Percentiles rank a stretch among this genome's conserved stretches.
phyloP scores from a whole-genome alignment of 73 alveolate species.

The Symbiodinium natans region DNA sequence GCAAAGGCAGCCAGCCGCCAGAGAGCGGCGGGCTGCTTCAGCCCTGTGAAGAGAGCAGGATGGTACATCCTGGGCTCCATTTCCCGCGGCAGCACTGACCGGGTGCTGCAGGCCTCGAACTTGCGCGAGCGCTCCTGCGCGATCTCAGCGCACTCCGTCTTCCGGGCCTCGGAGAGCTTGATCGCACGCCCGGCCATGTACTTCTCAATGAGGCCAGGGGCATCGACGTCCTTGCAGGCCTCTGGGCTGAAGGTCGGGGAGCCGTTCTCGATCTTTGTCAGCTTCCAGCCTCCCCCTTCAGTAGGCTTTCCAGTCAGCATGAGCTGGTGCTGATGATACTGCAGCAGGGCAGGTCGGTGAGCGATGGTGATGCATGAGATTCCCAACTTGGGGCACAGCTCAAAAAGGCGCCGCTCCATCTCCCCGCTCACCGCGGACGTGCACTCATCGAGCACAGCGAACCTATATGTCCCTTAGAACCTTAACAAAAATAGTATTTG shows the following conservation, averaged over 20 bases:
- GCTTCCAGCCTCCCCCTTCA: conserved; percentile 13
- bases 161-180: not conserved
- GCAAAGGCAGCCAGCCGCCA: not conserved
- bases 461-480: not conserved
- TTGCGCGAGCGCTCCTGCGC: conserved; percentile 9
- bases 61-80: not conserved
- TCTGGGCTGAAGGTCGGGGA: not conserved
- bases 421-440: conserved; percentile 90
- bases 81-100: not conserved
- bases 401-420: conserved; percentile 85
- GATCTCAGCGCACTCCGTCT: not conserved
- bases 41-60: not conserved
- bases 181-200: conserved; percentile 16
- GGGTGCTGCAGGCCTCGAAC: conserved; percentile 7
- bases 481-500: no score
- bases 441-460: conserved; percentile 94
- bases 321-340: conserved; percentile 82
- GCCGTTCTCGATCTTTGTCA: not conserved
- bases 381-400: conserved; percentile 60
- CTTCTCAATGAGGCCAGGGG: conserved; percentile 1
- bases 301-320: conserved; percentile 30
- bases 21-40: not conserved
- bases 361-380: conserved; percentile 94
- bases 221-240: not conserved
- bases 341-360: conserved; percentile 94